Percentiles rank a stretch among this genome's conserved stretches.
These are phyloP conservation scores for Cinnamomum chago DNA, from an alignment of 164 flowering plant genomes.

Conservation along the genomic window DNA sequence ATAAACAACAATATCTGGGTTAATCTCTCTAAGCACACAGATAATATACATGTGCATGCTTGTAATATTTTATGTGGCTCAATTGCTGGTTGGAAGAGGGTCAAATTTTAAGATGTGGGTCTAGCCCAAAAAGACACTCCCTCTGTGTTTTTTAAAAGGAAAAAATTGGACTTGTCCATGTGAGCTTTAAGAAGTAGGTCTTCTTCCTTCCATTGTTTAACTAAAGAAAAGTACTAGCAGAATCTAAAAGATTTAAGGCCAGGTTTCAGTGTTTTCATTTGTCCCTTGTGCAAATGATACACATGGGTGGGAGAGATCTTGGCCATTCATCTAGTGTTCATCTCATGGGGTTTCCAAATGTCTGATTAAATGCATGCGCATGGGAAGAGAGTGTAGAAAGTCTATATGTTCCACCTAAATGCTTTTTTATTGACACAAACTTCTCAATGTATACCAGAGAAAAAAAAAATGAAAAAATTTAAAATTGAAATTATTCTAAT, in stretches of 20 bases:
- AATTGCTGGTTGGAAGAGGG: neutral
- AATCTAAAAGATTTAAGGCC: neutral
- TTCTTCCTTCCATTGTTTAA: conserved; percentile 6
- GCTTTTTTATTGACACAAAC: too few relatives aligned
- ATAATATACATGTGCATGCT: conserved; percentile 4
- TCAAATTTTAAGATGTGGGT: conserved; percentile 4
- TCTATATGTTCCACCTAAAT: too few relatives aligned
- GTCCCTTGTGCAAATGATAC: neutral
- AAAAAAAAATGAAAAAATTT: too few relatives aligned
- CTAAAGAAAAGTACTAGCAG: neutral
- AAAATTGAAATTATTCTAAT: too few relatives aligned
- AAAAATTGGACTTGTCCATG: conserved; percentile 6
- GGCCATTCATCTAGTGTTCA: neutral
- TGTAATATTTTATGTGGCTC: neutral
- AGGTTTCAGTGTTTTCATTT: neutral
- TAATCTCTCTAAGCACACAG: conserved; percentile 10
- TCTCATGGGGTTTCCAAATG: too few relatives aligned
- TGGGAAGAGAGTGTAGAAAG: too few relatives aligned
- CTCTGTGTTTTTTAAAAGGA: neutral
- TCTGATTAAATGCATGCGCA: too few relatives aligned
- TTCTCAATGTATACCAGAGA: too few relatives aligned
- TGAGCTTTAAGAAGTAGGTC: neutral
- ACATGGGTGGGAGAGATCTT: neutral
- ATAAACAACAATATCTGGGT: neutral
- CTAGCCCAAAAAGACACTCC: neutral